Base-by-base conservation (phyloP, 495 filamentous ascomycete species). In the Daldinia concentrica region DNA sequence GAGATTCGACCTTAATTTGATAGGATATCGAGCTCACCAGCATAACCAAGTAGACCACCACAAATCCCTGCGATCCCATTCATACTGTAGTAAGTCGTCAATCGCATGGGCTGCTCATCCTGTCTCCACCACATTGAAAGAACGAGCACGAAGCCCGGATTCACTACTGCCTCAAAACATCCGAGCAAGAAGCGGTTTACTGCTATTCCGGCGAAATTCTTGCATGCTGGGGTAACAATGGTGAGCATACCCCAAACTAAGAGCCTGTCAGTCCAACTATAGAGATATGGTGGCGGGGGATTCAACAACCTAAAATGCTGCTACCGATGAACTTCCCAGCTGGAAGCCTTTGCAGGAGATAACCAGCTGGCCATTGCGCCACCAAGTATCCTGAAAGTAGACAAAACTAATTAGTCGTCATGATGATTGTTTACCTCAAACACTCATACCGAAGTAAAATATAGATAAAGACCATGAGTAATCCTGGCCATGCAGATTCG, bases 391-490 rank as follows among this genome's bases (percentile, higher is more conserved):
- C 69, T 71, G 17, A n/a, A 32, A 19, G 19, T 54, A 36, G 50
- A 58, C 7, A 14, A 1, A 24, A 30, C 11, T 26, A 19, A 30
- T 62, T 17, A 66, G 58, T 62, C 30, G 39, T 19, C 14, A 7
- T 6, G 9, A 19, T 24, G 6, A 24, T 2, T 24, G 17, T 30
- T 39, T 26, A 32, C 1, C 11, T 26, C 27, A 11, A 52, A 58
- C 14, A 0, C 1, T 37, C 64, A 19, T 61, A 75, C 86, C 87
- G 52, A 89, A 86, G 68, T 88, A 88, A 74, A 88, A 88, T 29
- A 88, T 84, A 1, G 83, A 86, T 24, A 80, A 74, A 0, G 87
- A 80, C 88, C 87, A 90, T 19, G 84, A 84, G 72, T 88, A 89
- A 29, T 90, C 82, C 64, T 88, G 83, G 12, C 86, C 87, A 0